Conservation (phyloP, 768 basidiomycete species). For the Mycena indigotica region DNA sequence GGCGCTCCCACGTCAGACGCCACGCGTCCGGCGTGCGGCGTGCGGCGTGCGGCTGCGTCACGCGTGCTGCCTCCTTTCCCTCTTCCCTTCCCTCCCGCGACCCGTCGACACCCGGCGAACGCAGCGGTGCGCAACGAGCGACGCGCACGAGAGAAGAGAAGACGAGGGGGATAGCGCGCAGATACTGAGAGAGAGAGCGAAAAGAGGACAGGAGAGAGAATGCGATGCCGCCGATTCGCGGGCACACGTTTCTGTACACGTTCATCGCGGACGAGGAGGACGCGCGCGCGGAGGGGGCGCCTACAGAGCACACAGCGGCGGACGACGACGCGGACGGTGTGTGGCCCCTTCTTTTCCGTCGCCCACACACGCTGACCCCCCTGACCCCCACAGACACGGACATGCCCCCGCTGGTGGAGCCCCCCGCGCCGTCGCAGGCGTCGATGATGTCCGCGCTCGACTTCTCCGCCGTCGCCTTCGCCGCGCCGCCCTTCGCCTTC, state of each 20-base stretch:
- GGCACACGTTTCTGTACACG: conserved; percentile 18
- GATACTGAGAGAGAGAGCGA: no score
- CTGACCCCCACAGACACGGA: conserved; percentile 7
- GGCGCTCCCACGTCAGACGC: neutral
- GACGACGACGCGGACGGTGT: conserved; percentile 5
- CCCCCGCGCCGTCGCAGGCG: conserved; percentile 8
- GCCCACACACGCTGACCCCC: neutral
- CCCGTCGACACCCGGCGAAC: neutral
- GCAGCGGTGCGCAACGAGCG: no score
- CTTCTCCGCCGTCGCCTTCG: conserved; percentile 13
- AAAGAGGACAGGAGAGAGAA: neutral
- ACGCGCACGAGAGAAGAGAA: no score
- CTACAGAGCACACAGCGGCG: neutral
- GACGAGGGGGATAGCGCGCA: no score
- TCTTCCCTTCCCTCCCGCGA: neutral
- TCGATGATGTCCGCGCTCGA: conserved; percentile 23
- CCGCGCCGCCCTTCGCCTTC: neutral
- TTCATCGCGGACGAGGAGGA: conserved; percentile 23
- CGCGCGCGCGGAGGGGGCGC: neutral
- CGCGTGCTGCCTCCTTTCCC: neutral
- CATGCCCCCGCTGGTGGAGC: conserved; percentile 24
- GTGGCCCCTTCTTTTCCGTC: neutral
- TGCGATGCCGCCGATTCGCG: conserved; percentile 23
- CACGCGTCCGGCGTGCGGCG: neutral
- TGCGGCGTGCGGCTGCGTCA: neutral